Percentiles rank a stretch among this genome's conserved stretches.
Conservation (phyloP, 2,329 filamentous ascomycete species). For the Phymatotrichopsis omnivora region DNA sequence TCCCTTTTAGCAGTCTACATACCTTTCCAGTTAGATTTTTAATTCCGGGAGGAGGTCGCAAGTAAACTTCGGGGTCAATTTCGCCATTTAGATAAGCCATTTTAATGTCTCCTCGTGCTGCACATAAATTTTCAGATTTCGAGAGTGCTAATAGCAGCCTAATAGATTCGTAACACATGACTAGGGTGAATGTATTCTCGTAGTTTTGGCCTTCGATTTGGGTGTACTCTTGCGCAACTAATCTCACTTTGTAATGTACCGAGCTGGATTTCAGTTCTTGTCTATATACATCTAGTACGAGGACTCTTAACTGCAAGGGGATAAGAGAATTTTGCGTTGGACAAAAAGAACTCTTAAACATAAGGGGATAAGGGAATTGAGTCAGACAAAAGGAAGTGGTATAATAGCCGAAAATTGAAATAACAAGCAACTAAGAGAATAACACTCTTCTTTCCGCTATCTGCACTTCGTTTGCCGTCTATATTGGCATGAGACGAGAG, state of each 20-base stretch:
- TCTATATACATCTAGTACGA: too few species aligned
- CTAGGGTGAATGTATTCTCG: constrained; percentile 13
- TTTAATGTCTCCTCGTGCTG: constrained; percentile 14
- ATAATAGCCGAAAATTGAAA: too few species aligned
- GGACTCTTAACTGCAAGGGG: too few species aligned
- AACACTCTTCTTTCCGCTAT: too few species aligned
- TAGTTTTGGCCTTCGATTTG: constrained; percentile 15
- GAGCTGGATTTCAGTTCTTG: too few species aligned
- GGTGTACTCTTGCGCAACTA: constrained; percentile 15
- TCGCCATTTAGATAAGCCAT: constrained; percentile 15
- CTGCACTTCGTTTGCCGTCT: too few species aligned
- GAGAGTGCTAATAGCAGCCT: constrained; percentile 6
- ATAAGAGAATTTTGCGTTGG: too few species aligned
- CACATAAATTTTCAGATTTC: not conserved
- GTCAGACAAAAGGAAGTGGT: too few species aligned
- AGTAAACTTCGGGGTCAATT: constrained; percentile 17
- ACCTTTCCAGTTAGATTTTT: not conserved
- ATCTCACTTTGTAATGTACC: constrained; percentile 19
- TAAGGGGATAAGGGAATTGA: too few species aligned
- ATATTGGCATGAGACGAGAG: too few species aligned
- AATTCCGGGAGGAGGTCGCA: constrained; percentile 6
- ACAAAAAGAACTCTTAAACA: too few species aligned
- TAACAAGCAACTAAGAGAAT: too few species aligned
- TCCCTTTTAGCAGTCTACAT: constrained; percentile 1
- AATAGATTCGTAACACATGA: constrained; percentile 8